These are phyloP conservation scores for Pichia sp. DNA, from an alignment of 1,139 yeast genomes.

Conservation along the genomic window DNA sequence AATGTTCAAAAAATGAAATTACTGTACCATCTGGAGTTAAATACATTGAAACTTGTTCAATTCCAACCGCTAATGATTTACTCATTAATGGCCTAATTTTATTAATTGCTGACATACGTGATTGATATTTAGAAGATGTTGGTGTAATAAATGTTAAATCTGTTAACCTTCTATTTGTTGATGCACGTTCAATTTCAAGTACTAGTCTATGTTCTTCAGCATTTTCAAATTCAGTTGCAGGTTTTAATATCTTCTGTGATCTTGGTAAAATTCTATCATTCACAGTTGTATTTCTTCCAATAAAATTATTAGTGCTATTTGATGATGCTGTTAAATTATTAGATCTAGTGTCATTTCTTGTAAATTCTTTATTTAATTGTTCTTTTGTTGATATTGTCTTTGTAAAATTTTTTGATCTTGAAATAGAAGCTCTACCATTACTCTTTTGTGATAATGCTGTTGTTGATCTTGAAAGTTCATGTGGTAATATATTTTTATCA, in stretches of 20 bases:
- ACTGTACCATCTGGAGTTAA: constrained; percentile 38
- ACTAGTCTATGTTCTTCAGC: constrained; percentile 8
- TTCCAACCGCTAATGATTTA: constrained; percentile 41
- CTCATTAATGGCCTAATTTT: constrained; percentile 40
- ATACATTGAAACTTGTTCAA: constrained; percentile 48
- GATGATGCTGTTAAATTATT: no score
- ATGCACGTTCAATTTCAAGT: constrained; percentile 10
- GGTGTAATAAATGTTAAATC: constrained; percentile 23
- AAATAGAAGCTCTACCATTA: background rate
- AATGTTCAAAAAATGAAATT: constrained; percentile 48
- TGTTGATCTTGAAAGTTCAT: background rate
- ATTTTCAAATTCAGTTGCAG: background rate
- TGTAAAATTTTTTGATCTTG: constrained; percentile 3
- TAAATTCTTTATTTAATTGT: constrained; percentile 12
- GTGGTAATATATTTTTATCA: no score
- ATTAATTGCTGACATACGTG: constrained; percentile 33
- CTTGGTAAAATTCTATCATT: constrained; percentile 7
- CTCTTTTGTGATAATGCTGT: background rate
- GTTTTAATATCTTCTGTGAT: constrained; percentile 1
- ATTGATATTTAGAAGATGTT: constrained; percentile 25
- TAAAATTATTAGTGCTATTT: background rate
- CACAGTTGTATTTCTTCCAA: background rate
- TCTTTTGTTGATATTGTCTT: constrained; percentile 14
- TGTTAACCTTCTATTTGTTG: constrained; percentile 26
- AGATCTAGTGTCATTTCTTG: background rate